Evolutionary conservation across 306 rosid species (phyloP), one percentile per base, ranked within the genome.

Genomic region (Dalbergia cultrata): DNA sequence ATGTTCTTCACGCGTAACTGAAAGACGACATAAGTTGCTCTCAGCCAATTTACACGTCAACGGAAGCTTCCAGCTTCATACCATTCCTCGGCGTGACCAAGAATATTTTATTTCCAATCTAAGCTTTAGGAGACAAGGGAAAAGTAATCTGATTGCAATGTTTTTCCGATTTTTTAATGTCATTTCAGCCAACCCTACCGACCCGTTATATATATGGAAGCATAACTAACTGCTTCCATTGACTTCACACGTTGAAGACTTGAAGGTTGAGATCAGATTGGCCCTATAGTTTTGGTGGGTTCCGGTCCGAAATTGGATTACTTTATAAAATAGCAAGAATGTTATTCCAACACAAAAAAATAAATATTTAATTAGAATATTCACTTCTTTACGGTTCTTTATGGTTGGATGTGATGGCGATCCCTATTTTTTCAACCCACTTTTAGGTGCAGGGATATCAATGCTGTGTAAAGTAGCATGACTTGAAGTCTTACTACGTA

Each of bases 261-360:
- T 0, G 45, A 75, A 60, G 35, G 74, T 53, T 78, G 66, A 67
- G 74, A 77, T 66, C 81, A 56, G 34, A 39, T 78, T 78, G 45
- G 49, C 68, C 70, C 61, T 35, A 35, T 75, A 43, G 18, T 17
- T 43, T 63, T 33, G 19, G 17, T 59, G 9, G 18, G 2, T 31
- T 75, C 43, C 31, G 41, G 54, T 34, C 54, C 9, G 16, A 35
- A 13, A 13, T 39, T 37, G 37, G 61, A 77, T 52, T 31, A 65
- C 11, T 47, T 1, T 47, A 12, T 47, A 7, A 7, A 1, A 35
- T 34, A 2, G 22, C 1, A n/a, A n/a, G n/a, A n/a, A n/a, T 21
- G 34, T 34, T 18, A 76, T 63, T n/a, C n/a, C n/a, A n/a, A n/a
- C n/a, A n/a, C n/a, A n/a, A n/a, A n/a, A n/a, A n/a, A n/a, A n/a